Evolutionary conservation across 495 filamentous ascomycete species (phyloP), one percentile per base, ranked within the genome.

Genomic region (Tetracladium marchalianum): DNA sequence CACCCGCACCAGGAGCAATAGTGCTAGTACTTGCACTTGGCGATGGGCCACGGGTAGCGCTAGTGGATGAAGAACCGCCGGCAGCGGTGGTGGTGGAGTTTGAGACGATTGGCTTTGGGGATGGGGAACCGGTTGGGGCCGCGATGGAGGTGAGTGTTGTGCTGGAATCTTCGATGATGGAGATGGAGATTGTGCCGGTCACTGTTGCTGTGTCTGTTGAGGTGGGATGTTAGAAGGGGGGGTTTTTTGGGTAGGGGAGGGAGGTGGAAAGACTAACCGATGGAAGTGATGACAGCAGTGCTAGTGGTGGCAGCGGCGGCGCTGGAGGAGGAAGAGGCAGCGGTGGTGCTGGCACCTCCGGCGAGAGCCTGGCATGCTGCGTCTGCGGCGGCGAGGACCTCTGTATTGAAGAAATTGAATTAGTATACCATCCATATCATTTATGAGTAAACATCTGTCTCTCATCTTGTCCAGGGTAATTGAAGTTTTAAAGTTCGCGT

Each of bases 51-150:
- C 19, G 32, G 39, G 27, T 15, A 15, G n/a, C 17, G 17, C 13
- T 38, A 46, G 62, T 66, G 46, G 62, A 59, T 19, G 60, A 55
- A 13, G 70, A 59, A 39, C 77, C 72, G n/a, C n/a, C n/a, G n/a
- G n/a, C n/a, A n/a, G n/a, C n/a, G 37, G 46, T 9, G 16, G 64
- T 47, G n/a, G 61, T 46, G 12, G 57, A 44, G 31, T 62, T 37
- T 16, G 66, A 55, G 13, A 50, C 22, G 11, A 53, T 40, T 38
- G 58, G 52, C 13, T 59, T 52, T 44, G 61, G 46, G 16, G 51
- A 48, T 0, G 62, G 46, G 22, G 55, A 45, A 9, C 53, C 54
- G 3, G 60, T 9, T 51, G 63, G 60, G 43, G 65, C 47, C 27
- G 66, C 48, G 22, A 58, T 39, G 62, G 50, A 49, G 64, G 64